Conservation (phyloP, 371 early-diverging fungal species). For the Conidiobolus incongruus region DNA sequence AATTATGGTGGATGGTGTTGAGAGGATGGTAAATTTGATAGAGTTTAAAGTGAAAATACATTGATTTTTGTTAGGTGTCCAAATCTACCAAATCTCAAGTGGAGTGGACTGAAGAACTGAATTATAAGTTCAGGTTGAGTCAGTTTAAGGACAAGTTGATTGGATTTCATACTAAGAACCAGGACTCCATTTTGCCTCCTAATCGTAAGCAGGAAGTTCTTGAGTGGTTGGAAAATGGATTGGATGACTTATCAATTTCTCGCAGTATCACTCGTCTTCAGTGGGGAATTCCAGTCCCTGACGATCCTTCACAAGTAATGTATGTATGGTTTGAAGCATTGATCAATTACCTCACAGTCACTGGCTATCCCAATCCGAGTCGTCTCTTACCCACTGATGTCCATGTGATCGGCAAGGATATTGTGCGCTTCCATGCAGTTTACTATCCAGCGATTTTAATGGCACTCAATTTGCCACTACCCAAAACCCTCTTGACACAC, state of each 20-base stretch:
- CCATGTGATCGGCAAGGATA: slow-evolving; percentile 55
- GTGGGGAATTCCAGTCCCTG: slow-evolving; percentile 91
- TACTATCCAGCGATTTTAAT: slow-evolving; percentile 91
- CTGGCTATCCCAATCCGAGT: slow-evolving; percentile 53
- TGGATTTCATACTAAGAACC: slow-evolving; percentile 42
- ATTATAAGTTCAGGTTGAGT: slow-evolving; percentile 74
- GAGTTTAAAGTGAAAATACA: neutral
- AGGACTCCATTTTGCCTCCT: slow-evolving; percentile 30
- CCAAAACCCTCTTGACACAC: slow-evolving; percentile 63
- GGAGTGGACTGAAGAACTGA: slow-evolving; percentile 79
- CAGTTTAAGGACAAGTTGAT: slow-evolving; percentile 28
- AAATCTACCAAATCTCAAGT: slow-evolving; percentile 66
- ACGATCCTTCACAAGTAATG: slow-evolving; percentile 66
- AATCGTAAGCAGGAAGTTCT: slow-evolving; percentile 33
- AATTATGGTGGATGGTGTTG: slow-evolving; percentile 18
- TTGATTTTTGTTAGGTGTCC: slow-evolving; percentile 16
- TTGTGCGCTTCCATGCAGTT: slow-evolving; percentile 85
- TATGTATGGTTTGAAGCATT: slow-evolving; percentile 97
- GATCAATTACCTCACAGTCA: slow-evolving; percentile 72
- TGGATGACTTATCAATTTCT: slow-evolving; percentile 68
- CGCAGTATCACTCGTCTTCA: slow-evolving; percentile 46
- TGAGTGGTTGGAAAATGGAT: slow-evolving; percentile 20
- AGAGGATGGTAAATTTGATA: slow-evolving; percentile 6
- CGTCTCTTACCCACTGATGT: neutral
- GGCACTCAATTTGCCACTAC: slow-evolving; percentile 60